Percentiles rank a stretch among this genome's conserved stretches.
phyloP scores from a whole-genome alignment of 1,139 yeast genomes.

The Candida tetrigidarum region DNA sequence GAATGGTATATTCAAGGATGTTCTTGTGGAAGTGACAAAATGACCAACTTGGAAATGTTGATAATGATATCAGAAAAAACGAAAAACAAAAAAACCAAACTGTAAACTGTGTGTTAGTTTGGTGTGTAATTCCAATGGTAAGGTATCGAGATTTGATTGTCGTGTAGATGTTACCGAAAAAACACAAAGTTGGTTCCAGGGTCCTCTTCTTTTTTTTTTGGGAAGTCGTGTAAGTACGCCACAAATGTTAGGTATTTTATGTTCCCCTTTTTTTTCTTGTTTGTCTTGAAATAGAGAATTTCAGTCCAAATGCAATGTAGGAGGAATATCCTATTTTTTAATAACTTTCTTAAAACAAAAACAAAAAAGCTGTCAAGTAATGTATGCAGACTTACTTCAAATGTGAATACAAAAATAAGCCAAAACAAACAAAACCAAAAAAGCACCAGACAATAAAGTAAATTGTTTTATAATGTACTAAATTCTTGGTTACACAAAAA shows the following conservation, averaged over 20 bases:
- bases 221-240: slow-evolving; percentile 1
- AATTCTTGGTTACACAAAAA: slow-evolving; percentile 3
- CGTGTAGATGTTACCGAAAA: no score
- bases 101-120: neutral
- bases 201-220: slow-evolving; percentile 1
- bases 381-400: neutral
- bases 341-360: neutral
- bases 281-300: neutral
- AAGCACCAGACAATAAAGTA: neutral
- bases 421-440: neutral
- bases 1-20: no score
- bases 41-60: neutral
- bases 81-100: neutral
- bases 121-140: no score
- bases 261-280: neutral
- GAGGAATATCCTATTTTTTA: neutral
- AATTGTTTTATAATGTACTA: neutral
- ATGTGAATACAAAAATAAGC: neutral
- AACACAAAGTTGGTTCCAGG: slow-evolving; percentile 4
- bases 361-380: neutral
- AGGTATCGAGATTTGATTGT: no score
- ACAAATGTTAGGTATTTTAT: neutral
- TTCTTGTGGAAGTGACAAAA: neutral
- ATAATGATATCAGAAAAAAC: neutral
- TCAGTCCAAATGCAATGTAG: neutral